phyloP scores from a whole-genome alignment of 192 early-diverging fungal genomes.

The Rhizoclosmatium globosum region DNA sequence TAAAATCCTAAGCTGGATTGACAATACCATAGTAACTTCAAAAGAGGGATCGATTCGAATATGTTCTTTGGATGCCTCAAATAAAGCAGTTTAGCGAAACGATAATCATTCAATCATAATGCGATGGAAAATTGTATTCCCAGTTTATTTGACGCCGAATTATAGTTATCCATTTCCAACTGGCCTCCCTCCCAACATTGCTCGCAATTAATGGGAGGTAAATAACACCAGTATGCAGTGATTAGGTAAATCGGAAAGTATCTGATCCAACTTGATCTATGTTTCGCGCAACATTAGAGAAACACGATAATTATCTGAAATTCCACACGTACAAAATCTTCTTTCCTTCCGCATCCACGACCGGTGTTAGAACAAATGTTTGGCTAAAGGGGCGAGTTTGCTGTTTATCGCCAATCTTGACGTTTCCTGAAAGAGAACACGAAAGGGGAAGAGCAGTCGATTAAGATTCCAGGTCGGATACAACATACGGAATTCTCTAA shows the following conservation, averaged over 20 bases:
- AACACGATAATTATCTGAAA: neutral
- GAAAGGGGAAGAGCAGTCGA: neutral
- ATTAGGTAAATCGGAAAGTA: constrained; percentile 37
- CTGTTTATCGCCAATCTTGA: constrained; percentile 44
- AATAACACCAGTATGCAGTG: neutral
- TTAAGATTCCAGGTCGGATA: no score
- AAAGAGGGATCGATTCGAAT: no score
- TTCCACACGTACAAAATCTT: constrained; percentile 25
- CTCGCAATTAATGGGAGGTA: no score
- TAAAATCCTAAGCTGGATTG: neutral
- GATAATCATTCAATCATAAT: no score
- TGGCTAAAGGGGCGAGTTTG: constrained; percentile 44
- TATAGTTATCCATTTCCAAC: no score
- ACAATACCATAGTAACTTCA: no score
- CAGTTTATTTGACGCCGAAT: no score
- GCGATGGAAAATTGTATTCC: no score
- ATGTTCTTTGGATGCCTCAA: no score
- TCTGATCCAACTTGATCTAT: constrained; percentile 38
- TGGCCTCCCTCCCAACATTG: no score
- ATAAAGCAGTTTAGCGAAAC: no score
- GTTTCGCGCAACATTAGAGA: neutral
- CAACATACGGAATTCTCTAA: neutral
- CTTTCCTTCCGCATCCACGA: constrained; percentile 29
- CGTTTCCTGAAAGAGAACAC: constrained; percentile 35
- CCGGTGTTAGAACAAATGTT: constrained; percentile 47